Evolutionary conservation across 345 rosid species (phyloP), one percentile per base, ranked within the genome.

Genomic region (Sonneratia caseolaris): DNA sequence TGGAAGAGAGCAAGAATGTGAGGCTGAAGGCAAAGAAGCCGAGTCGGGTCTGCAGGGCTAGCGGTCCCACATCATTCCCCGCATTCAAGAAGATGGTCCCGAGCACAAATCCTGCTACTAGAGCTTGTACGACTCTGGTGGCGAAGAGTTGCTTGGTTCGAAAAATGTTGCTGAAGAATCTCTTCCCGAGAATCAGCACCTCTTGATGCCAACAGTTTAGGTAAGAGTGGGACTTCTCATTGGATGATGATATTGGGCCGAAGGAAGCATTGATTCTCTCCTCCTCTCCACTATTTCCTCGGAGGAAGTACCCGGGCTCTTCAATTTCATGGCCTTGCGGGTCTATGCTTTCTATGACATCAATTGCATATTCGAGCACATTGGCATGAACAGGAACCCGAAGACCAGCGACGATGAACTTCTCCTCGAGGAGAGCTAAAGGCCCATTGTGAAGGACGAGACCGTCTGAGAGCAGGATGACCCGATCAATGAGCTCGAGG

Each of bases 21-120:
- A 93, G 93, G 36, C 88, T 88, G 80, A 89, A 93, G 59, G 92
- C 98, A 35, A 93, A 93, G 70, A 91, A 89, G 24, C 98, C 98
- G 7, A 85, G 82, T 73, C 85, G 86, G 37, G 92, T 81, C 76
- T 87, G 94, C 37, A 89, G 55, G 21, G 82, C 82, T 19, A 72
- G 72, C 64, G 53, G 73, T 21, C 87, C 92, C 70, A 71, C 76
- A 40, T 85, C 69, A 21, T 85, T 78, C 8, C 95, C 95, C 2
- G 82, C 86, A 55, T 87, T 85, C 64, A 90, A 75, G 82, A 86
- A 93, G 16, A 93, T 86, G 7, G 91, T 84, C 16, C 98, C 98
- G 3, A 93, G 88, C 47, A 89, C 79, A 0, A 91, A 71, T 71
- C 97, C 93, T 2, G 97, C 90, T 32, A 82, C 85, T 53, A 87